These are phyloP conservation scores for Auricularia sp. DNA, from an alignment of 768 basidiomycete species.

Conservation along the genomic window DNA sequence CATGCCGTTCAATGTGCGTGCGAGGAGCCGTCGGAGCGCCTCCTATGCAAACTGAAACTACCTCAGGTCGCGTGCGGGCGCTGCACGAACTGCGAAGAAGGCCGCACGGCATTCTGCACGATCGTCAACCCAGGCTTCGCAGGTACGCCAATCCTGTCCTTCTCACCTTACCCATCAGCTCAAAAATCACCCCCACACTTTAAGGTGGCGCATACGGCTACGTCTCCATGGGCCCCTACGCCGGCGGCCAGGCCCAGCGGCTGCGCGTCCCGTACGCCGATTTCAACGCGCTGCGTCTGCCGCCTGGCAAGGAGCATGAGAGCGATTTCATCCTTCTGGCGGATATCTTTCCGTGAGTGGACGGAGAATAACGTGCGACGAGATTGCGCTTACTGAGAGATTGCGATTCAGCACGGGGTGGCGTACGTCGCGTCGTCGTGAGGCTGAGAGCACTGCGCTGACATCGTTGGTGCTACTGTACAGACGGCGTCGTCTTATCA, in stretches of 20 bases:
- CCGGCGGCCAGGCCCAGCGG: slow-evolving; percentile 34
- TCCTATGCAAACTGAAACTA: slow-evolving; percentile 25
- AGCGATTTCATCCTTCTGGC: slow-evolving; percentile 46
- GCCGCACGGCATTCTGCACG: slow-evolving; percentile 45
- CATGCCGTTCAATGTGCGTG: no score
- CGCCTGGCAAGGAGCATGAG: slow-evolving; percentile 43
- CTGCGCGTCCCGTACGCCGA: slow-evolving; percentile 48
- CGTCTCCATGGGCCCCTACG: slow-evolving; percentile 48
- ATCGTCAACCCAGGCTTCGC: slow-evolving; percentile 50
- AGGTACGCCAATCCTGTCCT: slow-evolving; percentile 14
- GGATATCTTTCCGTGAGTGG: slow-evolving; percentile 47
- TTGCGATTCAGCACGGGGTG: not conserved
- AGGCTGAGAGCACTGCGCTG: no score
- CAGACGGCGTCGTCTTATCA: no score
- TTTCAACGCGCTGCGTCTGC: slow-evolving; percentile 44
- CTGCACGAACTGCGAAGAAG: slow-evolving; percentile 47
- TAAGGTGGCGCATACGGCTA: slow-evolving; percentile 37
- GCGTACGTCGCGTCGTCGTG: not conserved
- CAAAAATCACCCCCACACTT: slow-evolving; percentile 29
- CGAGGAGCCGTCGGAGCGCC: no score
- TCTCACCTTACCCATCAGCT: slow-evolving; percentile 22
- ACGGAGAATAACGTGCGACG: slow-evolving; percentile 5
- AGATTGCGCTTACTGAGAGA: not conserved
- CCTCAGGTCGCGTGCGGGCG: slow-evolving; percentile 53
- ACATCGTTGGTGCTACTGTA: no score